Base-by-base conservation (phyloP, 2,329 filamentous ascomycete genomes). In the Ophiostoma ulmi region DNA sequence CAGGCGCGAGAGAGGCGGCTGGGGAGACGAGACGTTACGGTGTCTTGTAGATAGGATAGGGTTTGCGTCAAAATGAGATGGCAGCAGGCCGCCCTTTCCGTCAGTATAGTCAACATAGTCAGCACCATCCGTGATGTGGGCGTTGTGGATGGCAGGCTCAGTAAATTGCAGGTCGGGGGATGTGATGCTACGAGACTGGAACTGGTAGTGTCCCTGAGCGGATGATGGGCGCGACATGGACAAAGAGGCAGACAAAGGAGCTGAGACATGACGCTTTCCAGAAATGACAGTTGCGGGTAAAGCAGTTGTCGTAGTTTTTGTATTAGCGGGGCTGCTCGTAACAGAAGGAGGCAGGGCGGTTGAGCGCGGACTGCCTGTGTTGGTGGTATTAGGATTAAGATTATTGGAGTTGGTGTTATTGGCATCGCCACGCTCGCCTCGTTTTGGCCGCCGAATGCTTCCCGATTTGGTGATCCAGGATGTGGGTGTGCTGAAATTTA, bases 401-500 rank as follows among this genome's bases (percentile, higher is more conserved):
- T 67, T 67, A 67, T 36, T 65, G 26, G 69, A 39, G 39, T 35
- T 68, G 22, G 55, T 39, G 22, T 48, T 70, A 17, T 64, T 67
- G 39, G 22, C n/a, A 20, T 67, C 22, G 22, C 13, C 65, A 22
- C 36, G 36, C 1, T 79, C 78, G 72, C 80, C 81, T 72, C 84
- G 82, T 78, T 87, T 89, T 39, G 82, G 79, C 31, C 84, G 84
- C 67, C 86, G 84, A 69, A 88, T 76, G 78, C 87, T 89, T 70
- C 85, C 83, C 10, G 83, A 81, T 76, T 80, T 85, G 44, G 85
- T 79, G 73, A 88, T 84, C 86, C 87, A 88, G 68, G 80, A 84
- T 68, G 80, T 81, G 20, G 87, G 82, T 1, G 87, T 85, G 72
- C 82, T 81, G 72, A 90, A 86, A 70, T 87, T 86, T 81, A 87